Conservation (phyloP, 148 eudicot genomes). For the Oxyria digyna region DNA sequence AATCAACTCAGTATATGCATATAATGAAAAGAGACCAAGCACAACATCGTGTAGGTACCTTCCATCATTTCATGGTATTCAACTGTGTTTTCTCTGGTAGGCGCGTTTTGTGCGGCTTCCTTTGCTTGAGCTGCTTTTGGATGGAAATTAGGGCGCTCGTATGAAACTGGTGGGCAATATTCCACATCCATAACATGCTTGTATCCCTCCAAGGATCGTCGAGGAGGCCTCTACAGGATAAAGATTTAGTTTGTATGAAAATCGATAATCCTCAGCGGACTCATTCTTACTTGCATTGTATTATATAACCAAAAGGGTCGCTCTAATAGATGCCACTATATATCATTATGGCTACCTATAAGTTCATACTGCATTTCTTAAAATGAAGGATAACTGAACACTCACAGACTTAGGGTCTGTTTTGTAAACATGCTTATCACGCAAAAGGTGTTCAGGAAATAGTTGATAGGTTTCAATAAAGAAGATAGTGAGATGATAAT, state of each 20-base stretch:
- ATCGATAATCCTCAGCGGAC: background rate
- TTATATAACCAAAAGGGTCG: background rate
- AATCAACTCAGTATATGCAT: background rate
- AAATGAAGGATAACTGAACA: background rate
- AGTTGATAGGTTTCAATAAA: background rate
- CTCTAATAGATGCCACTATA: too few relatives aligned
- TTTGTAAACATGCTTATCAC: background rate
- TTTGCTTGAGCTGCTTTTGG: conserved; percentile 87
- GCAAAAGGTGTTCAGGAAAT: background rate
- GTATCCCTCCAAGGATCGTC: conserved; percentile 76
- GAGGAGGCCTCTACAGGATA: conserved; percentile 52
- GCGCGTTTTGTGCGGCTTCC: conserved; percentile 75
- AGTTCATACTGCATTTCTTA: too few relatives aligned
- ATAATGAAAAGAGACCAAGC: background rate
- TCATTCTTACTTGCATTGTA: background rate
- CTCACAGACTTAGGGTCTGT: background rate
- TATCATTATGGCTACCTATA: too few relatives aligned
- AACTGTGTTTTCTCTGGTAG: conserved; percentile 43
- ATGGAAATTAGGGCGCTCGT: conserved; percentile 65
- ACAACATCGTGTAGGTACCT: conserved; percentile 19
- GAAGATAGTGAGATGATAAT: background rate
- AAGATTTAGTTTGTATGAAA: background rate
- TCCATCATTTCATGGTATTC: conserved; percentile 94
- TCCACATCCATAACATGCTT: conserved; percentile 89
- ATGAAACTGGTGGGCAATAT: conserved; percentile 62